Percentiles rank a stretch among this genome's conserved stretches.
Evolutionary conservation across 495 filamentous ascomycete genomes (phyloP).

Genomic region (Terfezia boudieri): DNA sequence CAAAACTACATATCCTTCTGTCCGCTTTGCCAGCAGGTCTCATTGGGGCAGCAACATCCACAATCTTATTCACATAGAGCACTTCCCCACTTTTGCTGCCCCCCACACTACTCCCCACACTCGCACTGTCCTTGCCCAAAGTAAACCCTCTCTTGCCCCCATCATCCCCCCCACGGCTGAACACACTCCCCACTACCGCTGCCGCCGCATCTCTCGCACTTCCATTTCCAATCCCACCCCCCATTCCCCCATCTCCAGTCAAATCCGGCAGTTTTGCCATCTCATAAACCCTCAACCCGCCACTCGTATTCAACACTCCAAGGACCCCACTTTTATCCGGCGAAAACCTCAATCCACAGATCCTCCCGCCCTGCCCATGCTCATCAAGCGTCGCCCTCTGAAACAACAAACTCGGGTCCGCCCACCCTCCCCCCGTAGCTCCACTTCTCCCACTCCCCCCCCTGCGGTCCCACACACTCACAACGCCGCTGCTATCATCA

Average conservation of each 20-base stretch:
- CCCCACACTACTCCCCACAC: conserved; percentile 4
- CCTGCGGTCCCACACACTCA: conserved; percentile 80
- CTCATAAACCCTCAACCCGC: conserved; percentile 17
- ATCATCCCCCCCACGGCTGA: neutral
- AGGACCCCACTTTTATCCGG: conserved; percentile 10
- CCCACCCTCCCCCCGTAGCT: neutral
- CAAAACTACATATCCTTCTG: conserved; percentile 60
- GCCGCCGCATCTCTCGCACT: too few species aligned
- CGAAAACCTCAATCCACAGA: conserved; percentile 12
- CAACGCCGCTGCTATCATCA: conserved; percentile 30
- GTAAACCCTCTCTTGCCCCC: neutral
- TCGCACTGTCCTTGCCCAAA: conserved; percentile 5
- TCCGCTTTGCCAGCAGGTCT: conserved; percentile 27
- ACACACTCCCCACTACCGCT: too few species aligned
- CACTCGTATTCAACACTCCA: conserved; percentile 10
- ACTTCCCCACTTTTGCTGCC: conserved; percentile 10
- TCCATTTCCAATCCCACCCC: conserved; percentile 11
- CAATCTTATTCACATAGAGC: conserved; percentile 12
- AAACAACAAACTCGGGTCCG: conserved; percentile 11
- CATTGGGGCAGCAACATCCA: conserved; percentile 7
- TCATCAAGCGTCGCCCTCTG: conserved; percentile 6
- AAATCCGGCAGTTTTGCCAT: conserved; percentile 14
- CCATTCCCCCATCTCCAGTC: conserved; percentile 14
- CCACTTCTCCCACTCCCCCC: conserved; percentile 32
- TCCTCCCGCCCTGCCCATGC: conserved; percentile 1